Base-by-base conservation (phyloP, 2,329 filamentous ascomycete species). In the Colletotrichum sp. region DNA sequence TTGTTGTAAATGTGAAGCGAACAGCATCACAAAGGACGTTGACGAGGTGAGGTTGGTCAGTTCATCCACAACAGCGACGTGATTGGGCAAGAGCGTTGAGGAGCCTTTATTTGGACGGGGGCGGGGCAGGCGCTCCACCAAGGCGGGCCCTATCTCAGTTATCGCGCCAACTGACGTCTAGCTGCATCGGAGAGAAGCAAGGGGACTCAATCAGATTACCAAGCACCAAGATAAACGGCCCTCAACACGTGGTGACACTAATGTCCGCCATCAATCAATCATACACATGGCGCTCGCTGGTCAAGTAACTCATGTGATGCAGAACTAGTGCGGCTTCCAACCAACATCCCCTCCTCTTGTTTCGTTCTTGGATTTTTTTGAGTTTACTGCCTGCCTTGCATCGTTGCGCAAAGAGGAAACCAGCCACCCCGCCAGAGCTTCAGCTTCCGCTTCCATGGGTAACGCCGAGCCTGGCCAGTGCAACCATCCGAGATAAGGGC, bases 151-250 rank as follows among this genome's bases (percentile, higher is more conserved):
- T 32, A 55, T 67, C 48, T 30, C 18, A 30, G 38, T 12, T 28
- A 36, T 63, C 59, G 68, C 62, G 38, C 21, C 52, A 56, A 52
- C 30, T 72, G 52, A 72, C 61, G 72, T 66, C 58, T 48, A 52
- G 48, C 21, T 14, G 21, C 32, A 66, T 58, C 43, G 43, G 43
- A 52, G 59, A 61, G 52, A 38, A 61, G 21, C 36, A 18, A 36
- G 59, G 36, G 18, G 52, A 34, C 38, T 28, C 56, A 30, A 18
- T n/a, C 28, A 36, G 69, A 75, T 75, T 75, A 75, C 73, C 73
- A 75, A 75, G 69, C 73, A 62, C 26, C 62, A 16, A 52, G 69
- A 67, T 62, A 52, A 67, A 62, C 55, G 18, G 26, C 16, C 43
- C 63, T 64, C 66, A 55, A 72, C 64, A 43, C 30, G 55, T 73